Percentiles rank a stretch among this genome's conserved stretches.
These are phyloP conservation scores for Glaciozyma antarctica DNA, from an alignment of 768 basidiomycete genomes.

Conservation along the genomic window DNA sequence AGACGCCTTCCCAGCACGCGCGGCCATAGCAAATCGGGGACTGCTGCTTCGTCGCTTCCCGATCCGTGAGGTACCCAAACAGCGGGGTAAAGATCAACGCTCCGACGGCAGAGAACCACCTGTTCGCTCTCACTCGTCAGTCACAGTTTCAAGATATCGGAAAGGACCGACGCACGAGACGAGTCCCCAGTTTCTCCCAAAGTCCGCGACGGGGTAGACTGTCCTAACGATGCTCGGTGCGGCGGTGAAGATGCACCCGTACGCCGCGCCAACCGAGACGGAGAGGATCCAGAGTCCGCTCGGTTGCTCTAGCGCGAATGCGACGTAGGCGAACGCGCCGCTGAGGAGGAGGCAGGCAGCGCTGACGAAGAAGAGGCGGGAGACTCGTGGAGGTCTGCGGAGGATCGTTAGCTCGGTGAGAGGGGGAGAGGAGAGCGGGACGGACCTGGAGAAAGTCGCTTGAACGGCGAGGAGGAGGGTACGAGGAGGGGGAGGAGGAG, in stretches of 20 bases:
- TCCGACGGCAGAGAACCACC: constrained; percentile 27
- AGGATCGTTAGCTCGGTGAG: too few species aligned
- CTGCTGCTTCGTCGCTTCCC: constrained; percentile 1
- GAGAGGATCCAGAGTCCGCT: constrained; percentile 19
- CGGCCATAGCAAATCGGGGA: not conserved
- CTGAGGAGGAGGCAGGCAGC: constrained; percentile 2
- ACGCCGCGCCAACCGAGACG: constrained; percentile 10
- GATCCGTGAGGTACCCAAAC: constrained; percentile 21
- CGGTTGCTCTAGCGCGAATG: constrained; percentile 1
- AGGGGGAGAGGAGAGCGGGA: not conserved
- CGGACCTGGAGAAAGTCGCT: not conserved
- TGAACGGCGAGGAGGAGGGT: not conserved
- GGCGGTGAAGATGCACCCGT: constrained; percentile 15
- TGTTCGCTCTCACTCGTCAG: not conserved
- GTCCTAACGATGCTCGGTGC: constrained; percentile 17
- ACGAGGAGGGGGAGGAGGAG: not conserved
- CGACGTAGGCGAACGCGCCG: constrained; percentile 12
- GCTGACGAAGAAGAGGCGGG: constrained; percentile 13
- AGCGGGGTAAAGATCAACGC: constrained; percentile 27
- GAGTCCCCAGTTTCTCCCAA: constrained; percentile 27
- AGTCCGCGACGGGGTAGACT: constrained; percentile 10
- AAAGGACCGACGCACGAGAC: constrained; percentile 11
- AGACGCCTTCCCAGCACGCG: not conserved
- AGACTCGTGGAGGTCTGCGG: not conserved
- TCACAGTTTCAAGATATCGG: too few species aligned